Conservation (phyloP, 352 stramenopile genomes). For the Phytopythium delawarense region DNA sequence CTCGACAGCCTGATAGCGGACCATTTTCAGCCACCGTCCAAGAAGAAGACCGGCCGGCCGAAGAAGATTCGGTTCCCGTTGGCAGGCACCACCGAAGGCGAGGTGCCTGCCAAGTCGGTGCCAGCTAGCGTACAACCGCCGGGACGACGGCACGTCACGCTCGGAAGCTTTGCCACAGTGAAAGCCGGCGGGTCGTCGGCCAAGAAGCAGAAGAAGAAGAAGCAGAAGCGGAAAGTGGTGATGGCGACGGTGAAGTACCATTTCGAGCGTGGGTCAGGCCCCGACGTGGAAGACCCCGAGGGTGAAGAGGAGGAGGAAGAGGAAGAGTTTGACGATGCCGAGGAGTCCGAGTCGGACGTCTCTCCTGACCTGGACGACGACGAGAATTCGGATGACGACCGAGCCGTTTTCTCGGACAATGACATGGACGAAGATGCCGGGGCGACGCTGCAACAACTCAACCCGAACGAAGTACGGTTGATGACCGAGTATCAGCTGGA, state of each 20-base stretch:
- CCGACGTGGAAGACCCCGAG: constrained; percentile 19
- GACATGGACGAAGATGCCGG: constrained; percentile 26
- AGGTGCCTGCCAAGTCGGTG: neutral
- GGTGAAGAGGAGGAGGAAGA: constrained; percentile 45
- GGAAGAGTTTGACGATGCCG: constrained; percentile 36
- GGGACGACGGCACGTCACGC: constrained; percentile 15
- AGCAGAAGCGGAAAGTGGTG: constrained; percentile 2
- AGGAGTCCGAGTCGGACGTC: constrained; percentile 39
- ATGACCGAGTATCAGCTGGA: constrained; percentile 67
- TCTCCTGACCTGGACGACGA: constrained; percentile 45
- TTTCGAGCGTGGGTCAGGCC: neutral
- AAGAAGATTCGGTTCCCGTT: constrained; percentile 23
- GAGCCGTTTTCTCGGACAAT: constrained; percentile 33
- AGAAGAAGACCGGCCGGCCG: constrained; percentile 55
- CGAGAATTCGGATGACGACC: constrained; percentile 63
- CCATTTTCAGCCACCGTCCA: constrained; percentile 43
- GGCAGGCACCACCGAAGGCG: no score
- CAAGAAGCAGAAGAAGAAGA: constrained; percentile 39
- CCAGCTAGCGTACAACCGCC: neutral
- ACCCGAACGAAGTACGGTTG: constrained; percentile 33
- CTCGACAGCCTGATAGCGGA: constrained; percentile 52
- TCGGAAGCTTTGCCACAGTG: constrained; percentile 25
- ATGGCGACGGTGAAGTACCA: neutral
- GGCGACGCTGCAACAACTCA: constrained; percentile 12
- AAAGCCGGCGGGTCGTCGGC: constrained; percentile 12